Evolutionary conservation across 2,329 filamentous ascomycete species (phyloP).

Genomic region (Aureobasidium sp.): DNA sequence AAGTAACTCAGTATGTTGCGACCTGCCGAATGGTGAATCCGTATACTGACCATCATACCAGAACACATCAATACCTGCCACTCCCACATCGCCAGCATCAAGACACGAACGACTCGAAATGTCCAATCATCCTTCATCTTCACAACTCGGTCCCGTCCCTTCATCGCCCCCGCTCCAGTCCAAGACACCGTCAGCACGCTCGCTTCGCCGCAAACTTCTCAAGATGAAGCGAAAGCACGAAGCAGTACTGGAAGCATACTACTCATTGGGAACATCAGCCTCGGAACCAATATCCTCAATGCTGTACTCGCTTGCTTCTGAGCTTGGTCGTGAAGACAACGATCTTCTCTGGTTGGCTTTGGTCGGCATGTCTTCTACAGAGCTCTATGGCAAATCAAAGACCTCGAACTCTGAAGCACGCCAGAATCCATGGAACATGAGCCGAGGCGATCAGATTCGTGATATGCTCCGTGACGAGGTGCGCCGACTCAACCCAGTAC

Average conservation of each 20-base stretch:
- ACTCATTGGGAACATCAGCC: conserved; percentile 88
- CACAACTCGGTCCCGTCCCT: conserved; percentile 38
- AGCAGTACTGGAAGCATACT: conserved; percentile 80
- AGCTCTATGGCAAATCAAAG: conserved; percentile 77
- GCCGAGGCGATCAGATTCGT: conserved; percentile 84
- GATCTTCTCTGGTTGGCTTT: conserved; percentile 96
- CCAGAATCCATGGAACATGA: conserved; percentile 17
- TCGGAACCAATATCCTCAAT: conserved; percentile 96
- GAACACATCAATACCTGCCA: conserved; percentile 73
- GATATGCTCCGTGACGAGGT: conserved; percentile 94
- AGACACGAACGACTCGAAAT: conserved; percentile 24
- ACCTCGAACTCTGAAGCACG: conserved; percentile 59
- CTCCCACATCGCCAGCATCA: conserved; percentile 46
- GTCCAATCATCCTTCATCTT: conserved; percentile 43
- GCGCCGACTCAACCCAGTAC: conserved; percentile 87
- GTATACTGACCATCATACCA: conserved; percentile 25
- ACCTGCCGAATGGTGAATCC: not conserved
- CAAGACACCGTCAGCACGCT: conserved; percentile 73
- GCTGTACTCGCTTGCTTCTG: conserved; percentile 94
- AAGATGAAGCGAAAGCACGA: conserved; percentile 83
- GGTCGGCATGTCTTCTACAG: conserved; percentile 94
- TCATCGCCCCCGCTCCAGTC: conserved; percentile 66
- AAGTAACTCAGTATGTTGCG: conserved; percentile 81
- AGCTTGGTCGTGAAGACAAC: conserved; percentile 96
- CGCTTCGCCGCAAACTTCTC: conserved; percentile 77